Conservation (phyloP, 1,139 yeast species). For the Scheffersomyces segobiensis region DNA sequence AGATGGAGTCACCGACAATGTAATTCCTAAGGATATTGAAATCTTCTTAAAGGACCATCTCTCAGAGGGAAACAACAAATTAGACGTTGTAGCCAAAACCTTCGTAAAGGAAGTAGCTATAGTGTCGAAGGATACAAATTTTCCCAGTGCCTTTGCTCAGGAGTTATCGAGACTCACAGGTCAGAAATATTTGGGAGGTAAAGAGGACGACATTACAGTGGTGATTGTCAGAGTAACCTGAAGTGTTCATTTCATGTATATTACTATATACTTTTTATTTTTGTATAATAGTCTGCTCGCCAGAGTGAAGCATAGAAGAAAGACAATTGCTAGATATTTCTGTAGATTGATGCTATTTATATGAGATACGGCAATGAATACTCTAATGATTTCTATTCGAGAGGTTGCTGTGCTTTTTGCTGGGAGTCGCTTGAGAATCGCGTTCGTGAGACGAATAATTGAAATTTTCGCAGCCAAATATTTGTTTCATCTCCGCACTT, state of each 20-base stretch:
- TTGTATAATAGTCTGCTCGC: background rate
- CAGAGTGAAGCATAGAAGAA: background rate
- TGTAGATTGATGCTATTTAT: no score
- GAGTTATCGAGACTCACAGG: slow-evolving; percentile 71
- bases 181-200: slow-evolving; percentile 81
- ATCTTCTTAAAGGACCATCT: slow-evolving; percentile 51
- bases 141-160: slow-evolving; percentile 86
- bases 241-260: background rate
- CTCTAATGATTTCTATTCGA: no score
- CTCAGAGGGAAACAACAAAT: slow-evolving; percentile 10
- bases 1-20: slow-evolving; percentile 92
- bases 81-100: slow-evolving; percentile 41
- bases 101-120: slow-evolving; percentile 70
- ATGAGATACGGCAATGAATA: no score
- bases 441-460: no score
- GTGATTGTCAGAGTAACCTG: slow-evolving; percentile 60
- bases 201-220: slow-evolving; percentile 91
- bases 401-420: no score
- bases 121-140: slow-evolving; percentile 69
- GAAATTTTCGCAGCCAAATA: no score
- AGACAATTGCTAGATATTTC: background rate
- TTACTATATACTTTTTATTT: background rate
- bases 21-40: slow-evolving; percentile 72
- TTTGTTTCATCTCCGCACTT: no score
- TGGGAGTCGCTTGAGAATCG: no score